Evolutionary conservation across 495 filamentous ascomycete species (phyloP).

Genomic region (Entonaema liquescens): DNA sequence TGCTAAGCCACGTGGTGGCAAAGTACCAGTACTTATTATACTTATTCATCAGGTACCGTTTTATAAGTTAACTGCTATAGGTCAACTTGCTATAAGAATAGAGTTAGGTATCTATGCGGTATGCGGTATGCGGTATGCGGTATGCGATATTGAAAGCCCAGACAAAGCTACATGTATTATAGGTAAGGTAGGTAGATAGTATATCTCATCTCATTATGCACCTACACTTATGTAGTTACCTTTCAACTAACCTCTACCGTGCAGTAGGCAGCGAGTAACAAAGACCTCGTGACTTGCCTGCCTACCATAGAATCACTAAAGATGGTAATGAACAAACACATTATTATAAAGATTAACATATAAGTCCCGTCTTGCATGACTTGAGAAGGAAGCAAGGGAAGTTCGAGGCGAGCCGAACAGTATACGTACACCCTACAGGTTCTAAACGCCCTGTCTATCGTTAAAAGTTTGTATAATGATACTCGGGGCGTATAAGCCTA

Average conservation of each 20-base stretch:
- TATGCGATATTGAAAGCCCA: too few relatives aligned
- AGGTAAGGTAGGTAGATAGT: too few relatives aligned
- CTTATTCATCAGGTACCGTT: background rate
- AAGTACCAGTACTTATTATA: constrained; percentile 8
- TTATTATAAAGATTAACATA: background rate
- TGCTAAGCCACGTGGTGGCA: constrained; percentile 36
- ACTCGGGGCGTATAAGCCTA: background rate
- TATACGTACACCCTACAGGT: background rate
- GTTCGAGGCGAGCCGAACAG: background rate
- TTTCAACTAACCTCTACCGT: background rate
- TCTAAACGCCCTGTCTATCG: background rate
- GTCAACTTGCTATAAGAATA: background rate
- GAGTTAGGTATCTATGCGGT: too few relatives aligned
- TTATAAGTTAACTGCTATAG: background rate
- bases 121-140: too few relatives aligned
- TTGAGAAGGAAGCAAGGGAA: background rate
- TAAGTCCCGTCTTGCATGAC: background rate
- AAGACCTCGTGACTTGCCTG: background rate
- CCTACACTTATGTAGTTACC: too few relatives aligned
- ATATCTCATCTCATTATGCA: too few relatives aligned
- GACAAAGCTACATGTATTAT: too few relatives aligned
- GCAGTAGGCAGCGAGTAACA: background rate
- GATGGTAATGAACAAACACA: background rate
- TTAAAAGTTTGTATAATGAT: background rate
- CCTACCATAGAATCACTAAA: background rate